Evolutionary conservation across 805 yeast genomes (phyloP), one percentile per base, ranked within the genome.

Genomic region (Novakomyces olei): DNA sequence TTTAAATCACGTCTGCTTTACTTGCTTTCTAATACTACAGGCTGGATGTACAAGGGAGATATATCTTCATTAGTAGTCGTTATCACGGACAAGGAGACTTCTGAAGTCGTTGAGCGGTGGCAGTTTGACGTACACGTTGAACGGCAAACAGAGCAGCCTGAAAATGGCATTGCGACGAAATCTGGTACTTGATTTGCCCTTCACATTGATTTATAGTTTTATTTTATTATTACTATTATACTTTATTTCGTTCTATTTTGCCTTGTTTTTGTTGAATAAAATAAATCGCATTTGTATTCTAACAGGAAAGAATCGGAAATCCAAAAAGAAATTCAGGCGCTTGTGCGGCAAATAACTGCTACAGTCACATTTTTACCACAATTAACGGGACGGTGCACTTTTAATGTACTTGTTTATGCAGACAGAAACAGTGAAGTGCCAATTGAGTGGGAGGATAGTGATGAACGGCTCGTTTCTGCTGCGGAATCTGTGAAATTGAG

Each of bases 291-390:
- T n/a, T n/a, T n/a, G n/a, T n/a, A n/a, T n/a, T n/a, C 30, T n/a
- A 39, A 39, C 9, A 61, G 58, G 39, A 40, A 54, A 16, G 55
- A 45, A 20, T 67, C 61, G 2, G 65, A 63, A 20, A 65, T 72
- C 3, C 83, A 75, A 41, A 57, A 53, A 33, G 88, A 80, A 41
- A 78, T 81, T n/a, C 85, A 78, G 49, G 68, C 80, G 0, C 71
- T 83, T 4, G 69, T 83, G 26, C 65, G 94, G 34, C 95, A 83
- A 43, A 76, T 83, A 33, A 79, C 92, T 0, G 79, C 92, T 0
- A 72, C 88, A 27, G 78, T 77, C 2, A 69, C 93, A 0, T 80
- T 81, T 47, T 58, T 83, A 26, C 96, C 96, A 0, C 63, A 73
- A 16, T 53, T 83, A 19, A 67, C 66, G 7, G 69, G 63, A 9